Percentiles rank a stretch among this genome's conserved stretches.
phyloP scores from a whole-genome alignment of 2,329 filamentous ascomycete genomes.

The Grosmannia huntii region DNA sequence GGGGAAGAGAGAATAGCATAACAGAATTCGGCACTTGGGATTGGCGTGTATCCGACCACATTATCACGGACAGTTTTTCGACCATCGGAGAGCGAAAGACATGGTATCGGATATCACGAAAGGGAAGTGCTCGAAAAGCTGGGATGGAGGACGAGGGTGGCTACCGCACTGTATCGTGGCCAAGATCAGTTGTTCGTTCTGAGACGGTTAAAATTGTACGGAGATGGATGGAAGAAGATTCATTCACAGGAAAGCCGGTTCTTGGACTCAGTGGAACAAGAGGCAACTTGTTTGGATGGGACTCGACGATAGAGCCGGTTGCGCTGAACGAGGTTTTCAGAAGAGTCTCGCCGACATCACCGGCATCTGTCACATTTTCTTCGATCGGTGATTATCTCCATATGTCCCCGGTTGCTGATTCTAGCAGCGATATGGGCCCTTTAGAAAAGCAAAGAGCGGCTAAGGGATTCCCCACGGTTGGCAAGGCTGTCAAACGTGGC shows the following conservation, averaged over 20 bases:
- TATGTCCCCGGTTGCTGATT: neutral
- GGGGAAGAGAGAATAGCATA: neutral
- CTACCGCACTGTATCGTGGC: conserved; percentile 47
- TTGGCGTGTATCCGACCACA: conserved; percentile 28
- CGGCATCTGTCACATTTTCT: neutral
- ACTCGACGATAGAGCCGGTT: conserved; percentile 36
- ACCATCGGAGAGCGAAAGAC: conserved; percentile 45
- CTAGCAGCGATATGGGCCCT: neutral
- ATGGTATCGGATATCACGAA: conserved; percentile 53
- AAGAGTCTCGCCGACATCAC: conserved; percentile 14
- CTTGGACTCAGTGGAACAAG: conserved; percentile 27
- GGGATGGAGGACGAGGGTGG: conserved; percentile 40
- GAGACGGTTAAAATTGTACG: conserved; percentile 46
- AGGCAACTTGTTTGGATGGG: conserved; percentile 48
- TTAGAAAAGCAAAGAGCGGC: neutral
- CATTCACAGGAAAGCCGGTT: conserved; percentile 36
- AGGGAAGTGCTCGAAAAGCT: conserved; percentile 44
- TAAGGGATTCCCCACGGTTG: neutral
- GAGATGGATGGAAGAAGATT: conserved; percentile 55
- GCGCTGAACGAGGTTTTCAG: conserved; percentile 33
- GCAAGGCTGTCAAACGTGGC: neutral
- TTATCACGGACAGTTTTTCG: conserved; percentile 39
- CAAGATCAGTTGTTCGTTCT: conserved; percentile 36
- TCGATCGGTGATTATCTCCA: neutral
- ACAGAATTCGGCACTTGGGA: neutral